Conservation (phyloP, 1,139 yeast species). For the Yamadazyma atmosphaerica region DNA sequence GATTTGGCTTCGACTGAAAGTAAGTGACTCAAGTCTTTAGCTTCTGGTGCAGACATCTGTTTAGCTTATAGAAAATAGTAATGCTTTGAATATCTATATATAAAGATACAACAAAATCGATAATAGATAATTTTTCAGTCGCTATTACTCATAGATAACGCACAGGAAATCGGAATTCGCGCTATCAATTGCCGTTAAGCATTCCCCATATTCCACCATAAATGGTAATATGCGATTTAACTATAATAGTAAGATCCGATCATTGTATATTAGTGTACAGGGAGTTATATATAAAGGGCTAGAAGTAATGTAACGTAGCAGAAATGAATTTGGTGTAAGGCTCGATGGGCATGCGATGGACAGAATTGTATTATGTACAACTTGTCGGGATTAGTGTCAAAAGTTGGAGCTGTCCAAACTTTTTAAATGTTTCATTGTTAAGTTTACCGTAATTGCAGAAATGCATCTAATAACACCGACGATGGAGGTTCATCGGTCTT, state of each 20-base stretch:
- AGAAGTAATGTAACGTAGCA: not conserved
- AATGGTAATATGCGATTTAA: too few species aligned
- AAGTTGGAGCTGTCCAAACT: too few species aligned
- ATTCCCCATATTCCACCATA: too few species aligned
- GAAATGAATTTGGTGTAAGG: not conserved
- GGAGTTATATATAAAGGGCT: not conserved
- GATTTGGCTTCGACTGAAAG: slow-evolving; percentile 77
- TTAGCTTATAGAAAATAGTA: too few species aligned
- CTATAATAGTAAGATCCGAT: too few species aligned
- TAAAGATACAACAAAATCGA: too few species aligned
- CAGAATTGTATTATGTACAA: too few species aligned
- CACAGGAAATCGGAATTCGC: not conserved
- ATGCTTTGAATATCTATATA: too few species aligned
- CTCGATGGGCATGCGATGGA: not conserved
- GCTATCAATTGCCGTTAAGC: too few species aligned
- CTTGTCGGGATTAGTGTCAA: too few species aligned
- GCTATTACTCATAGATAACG: slow-evolving; percentile 1
- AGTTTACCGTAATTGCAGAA: slow-evolving; percentile 74
- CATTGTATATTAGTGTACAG: slow-evolving; percentile 2
- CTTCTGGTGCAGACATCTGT: slow-evolving; percentile 7
- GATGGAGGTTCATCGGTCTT: slow-evolving; percentile 57
- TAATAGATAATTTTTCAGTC: too few species aligned
- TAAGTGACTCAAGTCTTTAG: slow-evolving; percentile 74
- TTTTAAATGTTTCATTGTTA: too few species aligned
- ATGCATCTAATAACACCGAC: slow-evolving; percentile 73